These are phyloP conservation scores for Conoideocrella luteorostrata DNA, from an alignment of 2,329 filamentous ascomycete species.

Conservation along the genomic window DNA sequence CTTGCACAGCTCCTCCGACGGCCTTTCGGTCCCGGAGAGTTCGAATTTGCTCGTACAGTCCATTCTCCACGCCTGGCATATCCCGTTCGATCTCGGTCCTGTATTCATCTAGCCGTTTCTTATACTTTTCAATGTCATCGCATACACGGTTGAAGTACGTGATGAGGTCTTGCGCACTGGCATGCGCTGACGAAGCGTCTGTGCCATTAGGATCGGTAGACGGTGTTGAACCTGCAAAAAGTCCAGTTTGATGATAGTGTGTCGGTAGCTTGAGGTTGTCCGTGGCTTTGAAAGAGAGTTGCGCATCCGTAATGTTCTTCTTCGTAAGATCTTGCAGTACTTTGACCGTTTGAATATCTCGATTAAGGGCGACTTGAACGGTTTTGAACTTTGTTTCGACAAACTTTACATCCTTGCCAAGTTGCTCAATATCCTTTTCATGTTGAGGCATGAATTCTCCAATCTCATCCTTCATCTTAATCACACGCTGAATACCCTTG, in stretches of 20 bases:
- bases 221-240: constrained; percentile 31
- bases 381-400: constrained; percentile 42
- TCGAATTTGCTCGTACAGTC: constrained; percentile 37
- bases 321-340: constrained; percentile 53
- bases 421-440: constrained; percentile 39
- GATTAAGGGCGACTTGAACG: constrained; percentile 38
- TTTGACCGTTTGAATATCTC: constrained; percentile 57
- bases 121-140: constrained; percentile 37
- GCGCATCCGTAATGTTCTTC: constrained; percentile 63
- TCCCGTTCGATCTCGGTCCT: constrained; percentile 40
- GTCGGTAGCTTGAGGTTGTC: constrained; percentile 67
- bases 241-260: constrained; percentile 44
- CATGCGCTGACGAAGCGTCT: constrained; percentile 29
- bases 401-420: constrained; percentile 41
- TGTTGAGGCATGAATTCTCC: constrained; percentile 59
- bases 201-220: constrained; percentile 21
- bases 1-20: constrained; percentile 24
- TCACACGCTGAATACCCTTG: constrained; percentile 71
- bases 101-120: constrained; percentile 37
- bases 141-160: constrained; percentile 39
- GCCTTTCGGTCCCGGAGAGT: constrained; percentile 27
- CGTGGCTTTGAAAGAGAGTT: constrained; percentile 65
- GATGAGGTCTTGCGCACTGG: constrained; percentile 36
- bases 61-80: constrained; percentile 42
- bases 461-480: constrained; percentile 70